These are phyloP conservation scores for Trichoderma endophyticum DNA, from an alignment of 2,329 filamentous ascomycete species.

Conservation along the genomic window DNA sequence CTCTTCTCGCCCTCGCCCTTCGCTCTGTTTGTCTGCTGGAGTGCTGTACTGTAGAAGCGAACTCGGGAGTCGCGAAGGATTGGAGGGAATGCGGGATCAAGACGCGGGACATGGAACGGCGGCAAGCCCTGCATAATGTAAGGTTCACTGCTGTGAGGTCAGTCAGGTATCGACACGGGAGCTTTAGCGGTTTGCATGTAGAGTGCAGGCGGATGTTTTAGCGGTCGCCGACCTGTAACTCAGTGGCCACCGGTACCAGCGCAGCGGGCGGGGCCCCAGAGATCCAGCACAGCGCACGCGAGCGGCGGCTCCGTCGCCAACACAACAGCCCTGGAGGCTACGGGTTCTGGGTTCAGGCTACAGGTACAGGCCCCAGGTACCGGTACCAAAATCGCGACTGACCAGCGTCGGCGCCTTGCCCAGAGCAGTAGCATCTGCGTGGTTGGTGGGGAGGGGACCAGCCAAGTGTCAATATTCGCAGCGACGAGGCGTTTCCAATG, in stretches of 20 bases:
- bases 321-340: background rate
- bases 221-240: background rate
- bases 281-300: slow-evolving; percentile 15
- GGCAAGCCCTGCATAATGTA: background rate
- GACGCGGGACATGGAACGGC: background rate
- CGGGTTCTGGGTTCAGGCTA: background rate
- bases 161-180: background rate
- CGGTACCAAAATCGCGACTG: background rate
- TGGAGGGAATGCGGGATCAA: background rate
- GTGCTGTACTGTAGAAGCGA: background rate
- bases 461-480: background rate
- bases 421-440: slow-evolving; percentile 19
- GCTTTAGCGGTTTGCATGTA: background rate
- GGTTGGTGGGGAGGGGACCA: slow-evolving; percentile 14
- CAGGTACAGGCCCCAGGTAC: slow-evolving; percentile 6
- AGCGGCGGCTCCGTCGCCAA: slow-evolving; percentile 9
- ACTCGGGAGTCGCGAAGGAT: background rate
- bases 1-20: background rate
- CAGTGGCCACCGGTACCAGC: background rate
- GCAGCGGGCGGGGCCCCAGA: slow-evolving; percentile 15
- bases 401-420: slow-evolving; percentile 15
- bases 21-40: background rate
- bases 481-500: slow-evolving; percentile 2
- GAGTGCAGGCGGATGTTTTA: background rate
- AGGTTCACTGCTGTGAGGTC: background rate